Percentiles rank a stretch among this genome's conserved stretches.
Evolutionary conservation across 176 grass and related monocot genomes (phyloP).

Genomic region (Otatea glauca): DNA sequence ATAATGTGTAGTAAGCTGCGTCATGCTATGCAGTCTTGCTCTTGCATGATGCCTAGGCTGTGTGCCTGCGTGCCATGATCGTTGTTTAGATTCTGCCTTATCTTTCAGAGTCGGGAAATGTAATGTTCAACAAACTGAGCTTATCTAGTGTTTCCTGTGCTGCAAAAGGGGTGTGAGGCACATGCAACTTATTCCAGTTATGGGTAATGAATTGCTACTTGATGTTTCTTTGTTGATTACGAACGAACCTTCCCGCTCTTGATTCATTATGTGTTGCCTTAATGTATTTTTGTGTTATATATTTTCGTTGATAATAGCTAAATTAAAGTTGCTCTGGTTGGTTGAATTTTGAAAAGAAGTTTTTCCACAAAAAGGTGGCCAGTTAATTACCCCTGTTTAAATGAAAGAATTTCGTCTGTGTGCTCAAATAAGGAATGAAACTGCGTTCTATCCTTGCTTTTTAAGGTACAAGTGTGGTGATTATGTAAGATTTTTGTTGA

Average conservation of each 20-base stretch:
- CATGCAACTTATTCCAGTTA: background rate
- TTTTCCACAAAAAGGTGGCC: background rate
- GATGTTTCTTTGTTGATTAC: background rate
- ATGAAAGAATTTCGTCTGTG: background rate
- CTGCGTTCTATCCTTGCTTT: background rate
- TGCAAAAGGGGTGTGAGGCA: background rate
- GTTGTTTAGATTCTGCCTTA: conserved; percentile 19
- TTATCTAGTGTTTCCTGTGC: conserved; percentile 1
- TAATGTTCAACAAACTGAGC: conserved; percentile 17
- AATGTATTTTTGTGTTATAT: background rate
- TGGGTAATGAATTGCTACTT: conserved; percentile 5
- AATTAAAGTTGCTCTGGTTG: background rate
- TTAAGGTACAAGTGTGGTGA: background rate
- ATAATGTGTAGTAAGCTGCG: conserved; percentile 44
- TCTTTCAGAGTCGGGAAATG: conserved; percentile 1
- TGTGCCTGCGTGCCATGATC: conserved; percentile 1
- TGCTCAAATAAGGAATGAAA: background rate
- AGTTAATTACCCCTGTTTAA: background rate
- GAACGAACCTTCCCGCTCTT: background rate
- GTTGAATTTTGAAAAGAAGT: background rate
- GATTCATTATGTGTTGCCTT: background rate
- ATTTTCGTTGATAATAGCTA: background rate
- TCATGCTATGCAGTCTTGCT: conserved; percentile 32
- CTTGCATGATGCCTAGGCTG: conserved; percentile 20
- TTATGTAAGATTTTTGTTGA: too few species aligned